Conservation (phyloP, 2,329 filamentous ascomycete genomes). For the Sporothrix sp. region DNA sequence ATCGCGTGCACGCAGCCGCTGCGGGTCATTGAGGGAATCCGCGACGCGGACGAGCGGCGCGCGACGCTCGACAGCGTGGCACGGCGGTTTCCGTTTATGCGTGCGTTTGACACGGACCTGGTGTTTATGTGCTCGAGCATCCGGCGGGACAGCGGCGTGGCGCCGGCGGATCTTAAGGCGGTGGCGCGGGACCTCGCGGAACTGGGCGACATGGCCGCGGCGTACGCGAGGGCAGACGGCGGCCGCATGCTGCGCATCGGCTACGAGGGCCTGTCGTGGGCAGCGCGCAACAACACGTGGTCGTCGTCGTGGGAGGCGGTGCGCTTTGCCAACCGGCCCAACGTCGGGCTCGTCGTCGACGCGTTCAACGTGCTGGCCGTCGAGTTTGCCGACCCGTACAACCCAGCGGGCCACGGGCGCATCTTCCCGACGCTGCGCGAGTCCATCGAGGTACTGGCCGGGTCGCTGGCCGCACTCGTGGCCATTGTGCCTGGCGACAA, state of each 20-base stretch:
- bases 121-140: constrained; percentile 1
- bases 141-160: neutral
- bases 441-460: neutral
- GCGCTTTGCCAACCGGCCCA: neutral
- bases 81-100: constrained; percentile 1
- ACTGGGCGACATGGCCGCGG: constrained; percentile 2
- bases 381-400: constrained; percentile 4
- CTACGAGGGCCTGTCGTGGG: constrained; percentile 3
- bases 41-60: neutral
- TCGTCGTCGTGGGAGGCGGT: neutral
- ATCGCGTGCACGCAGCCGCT: constrained; percentile 1
- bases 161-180: neutral
- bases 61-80: neutral
- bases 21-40: neutral
- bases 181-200: neutral
- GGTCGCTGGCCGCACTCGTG: neutral
- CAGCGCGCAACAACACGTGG: constrained; percentile 1
- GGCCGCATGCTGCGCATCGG: neutral
- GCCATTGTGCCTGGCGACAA: neutral
- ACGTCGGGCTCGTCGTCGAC: neutral
- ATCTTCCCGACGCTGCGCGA: neutral
- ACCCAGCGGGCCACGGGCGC: neutral
- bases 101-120: neutral
- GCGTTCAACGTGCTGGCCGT: neutral
- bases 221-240: neutral